Percentiles rank a stretch among this genome's conserved stretches.
phyloP scores from a whole-genome alignment of 495 filamentous ascomycete genomes.

The Penicillium bovifimosum region DNA sequence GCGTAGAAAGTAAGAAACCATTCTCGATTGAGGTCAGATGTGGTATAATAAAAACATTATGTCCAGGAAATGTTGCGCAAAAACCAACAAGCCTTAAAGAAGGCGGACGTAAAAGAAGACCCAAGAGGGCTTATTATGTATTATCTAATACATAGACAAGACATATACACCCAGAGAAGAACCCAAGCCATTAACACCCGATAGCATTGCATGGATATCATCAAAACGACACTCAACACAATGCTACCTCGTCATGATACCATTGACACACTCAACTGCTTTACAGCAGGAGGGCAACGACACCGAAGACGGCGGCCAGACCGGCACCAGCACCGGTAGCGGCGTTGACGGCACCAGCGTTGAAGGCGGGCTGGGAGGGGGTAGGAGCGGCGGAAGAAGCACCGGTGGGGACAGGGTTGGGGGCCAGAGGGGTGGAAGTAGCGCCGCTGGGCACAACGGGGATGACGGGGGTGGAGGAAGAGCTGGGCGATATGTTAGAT shows the following conservation, averaged over 20 bases:
- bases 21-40: slow-evolving; percentile 2
- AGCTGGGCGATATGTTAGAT: slow-evolving; percentile 14
- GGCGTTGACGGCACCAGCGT: slow-evolving; percentile 45
- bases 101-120: slow-evolving; percentile 11
- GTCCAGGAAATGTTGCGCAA: slow-evolving; percentile 18
- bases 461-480: slow-evolving; percentile 28
- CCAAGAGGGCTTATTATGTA: slow-evolving; percentile 19
- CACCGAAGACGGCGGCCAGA: slow-evolving; percentile 69
- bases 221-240: not conserved
- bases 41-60: slow-evolving; percentile 15
- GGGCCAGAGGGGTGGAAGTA: slow-evolving; percentile 8
- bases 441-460: slow-evolving; percentile 43
- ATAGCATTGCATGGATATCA: not conserved
- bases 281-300: slow-evolving; percentile 74
- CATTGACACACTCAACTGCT: slow-evolving; percentile 13
- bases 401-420: slow-evolving; percentile 23
- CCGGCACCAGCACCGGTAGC: slow-evolving; percentile 57
- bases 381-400: slow-evolving; percentile 39
- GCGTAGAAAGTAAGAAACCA: not conserved
- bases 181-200: slow-evolving; percentile 9
- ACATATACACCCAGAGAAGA: slow-evolving; percentile 21
- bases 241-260: slow-evolving; percentile 7
- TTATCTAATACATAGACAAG: slow-evolving; percentile 25
- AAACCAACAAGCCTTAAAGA: not conserved
- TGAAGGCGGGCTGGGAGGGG: slow-evolving; percentile 45